Evolutionary conservation across 2,329 filamentous ascomycete genomes (phyloP), one percentile per base, ranked within the genome.

Genomic region (Alternaria sp.): DNA sequence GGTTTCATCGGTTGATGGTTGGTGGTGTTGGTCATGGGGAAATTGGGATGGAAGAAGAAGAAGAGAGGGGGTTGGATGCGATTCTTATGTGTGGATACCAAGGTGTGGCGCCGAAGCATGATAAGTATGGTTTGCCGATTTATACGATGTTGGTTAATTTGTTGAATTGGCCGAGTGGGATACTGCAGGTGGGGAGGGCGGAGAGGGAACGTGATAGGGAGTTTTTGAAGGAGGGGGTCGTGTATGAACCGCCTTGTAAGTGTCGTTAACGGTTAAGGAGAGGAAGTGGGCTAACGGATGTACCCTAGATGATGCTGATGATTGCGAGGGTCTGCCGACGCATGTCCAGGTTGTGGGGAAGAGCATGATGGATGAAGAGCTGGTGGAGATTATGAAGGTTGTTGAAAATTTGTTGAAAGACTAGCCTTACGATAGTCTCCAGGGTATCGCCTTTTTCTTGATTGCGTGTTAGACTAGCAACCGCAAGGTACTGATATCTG

Each of bases 61-160:
- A 77, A 1, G 69, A 79, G 17, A 68, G 83, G 17, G 67, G 75
- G 7, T 70, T 87, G 4, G 85, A 87, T 70, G 81, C 80, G 0
- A 69, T 86, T 0, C 51, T 87, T n/a, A 79, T 78, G 51, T 79
- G 82, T 3, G 78, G 79, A 3, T 80, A 83, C 5, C 81, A 83
- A 62, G 79, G 74, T 11, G 85, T 83, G 0, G 84, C 85, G 0
- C 80, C 83, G 0, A 75, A 73, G 17, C 82, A 86, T 66, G 84
- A 87, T 67, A 79, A 75, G 0, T 86, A 81, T 68, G 79, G 81
- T 0, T 28, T 77, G 0, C 74, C 80, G 1, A 70, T 77, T 0
- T 84, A 83, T 51, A 86, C 84, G 0, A 67, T 80, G 17, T 59
- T 86, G 29, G 79, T 79, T 69, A 88, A 86, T 58, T 23, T 85